phyloP scores from a whole-genome alignment of 441 rosid species.

The Erysimum pusillum region DNA sequence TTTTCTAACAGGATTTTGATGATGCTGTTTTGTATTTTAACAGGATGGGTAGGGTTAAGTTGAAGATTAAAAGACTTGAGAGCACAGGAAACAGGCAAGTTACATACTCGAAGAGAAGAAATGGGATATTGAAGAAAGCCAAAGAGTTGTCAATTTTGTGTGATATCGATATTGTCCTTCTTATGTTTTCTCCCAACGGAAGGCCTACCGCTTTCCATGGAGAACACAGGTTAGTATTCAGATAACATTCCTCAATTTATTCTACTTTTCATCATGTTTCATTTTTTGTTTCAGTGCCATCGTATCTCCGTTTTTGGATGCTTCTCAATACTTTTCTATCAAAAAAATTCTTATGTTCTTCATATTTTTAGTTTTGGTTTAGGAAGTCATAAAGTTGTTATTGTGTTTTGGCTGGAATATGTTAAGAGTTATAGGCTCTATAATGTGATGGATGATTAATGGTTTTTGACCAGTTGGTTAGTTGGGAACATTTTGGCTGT shows the following conservation, averaged over 20 bases:
- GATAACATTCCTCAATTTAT: background rate
- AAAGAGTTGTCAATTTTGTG: constrained; percentile 64
- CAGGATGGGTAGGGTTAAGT: constrained; percentile 74
- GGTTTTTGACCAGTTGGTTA: background rate
- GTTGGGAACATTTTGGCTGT: constrained; percentile 10
- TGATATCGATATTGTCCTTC: constrained; percentile 65
- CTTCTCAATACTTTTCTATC: no score
- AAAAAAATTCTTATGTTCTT: no score
- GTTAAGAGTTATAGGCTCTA: no score
- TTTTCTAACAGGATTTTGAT: background rate
- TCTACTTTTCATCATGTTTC: background rate
- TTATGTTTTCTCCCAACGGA: constrained; percentile 73
- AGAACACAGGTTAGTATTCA: constrained; percentile 52
- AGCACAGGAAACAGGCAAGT: constrained; percentile 63
- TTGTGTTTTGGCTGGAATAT: no score
- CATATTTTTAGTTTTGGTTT: no score
- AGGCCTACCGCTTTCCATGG: constrained; percentile 60
- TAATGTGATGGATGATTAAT: constrained; percentile 3
- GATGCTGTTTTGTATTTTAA: background rate
- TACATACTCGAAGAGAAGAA: constrained; percentile 63
- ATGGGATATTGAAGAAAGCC: constrained; percentile 65
- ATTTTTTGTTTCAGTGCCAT: constrained; percentile 23
- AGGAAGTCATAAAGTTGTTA: no score
- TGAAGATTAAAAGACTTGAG: constrained; percentile 69
- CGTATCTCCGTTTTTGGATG: background rate